These are phyloP conservation scores for Heimioporus punctisporus DNA, from an alignment of 1,284 basidiomycete species.

Conservation along the genomic window DNA sequence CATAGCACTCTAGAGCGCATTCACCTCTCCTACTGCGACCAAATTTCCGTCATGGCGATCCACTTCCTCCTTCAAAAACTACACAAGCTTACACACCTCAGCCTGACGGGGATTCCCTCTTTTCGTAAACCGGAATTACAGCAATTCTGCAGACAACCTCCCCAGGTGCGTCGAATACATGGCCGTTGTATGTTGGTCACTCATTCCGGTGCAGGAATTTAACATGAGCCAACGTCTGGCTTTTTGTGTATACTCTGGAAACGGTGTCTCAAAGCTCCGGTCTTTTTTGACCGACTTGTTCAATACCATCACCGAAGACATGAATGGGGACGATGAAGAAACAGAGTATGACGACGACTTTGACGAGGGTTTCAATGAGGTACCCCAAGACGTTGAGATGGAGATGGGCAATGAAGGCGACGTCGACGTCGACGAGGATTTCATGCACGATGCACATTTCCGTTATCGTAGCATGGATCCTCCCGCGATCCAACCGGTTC, in stretches of 20 bases:
- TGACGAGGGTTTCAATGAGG: slow-evolving; percentile 50
- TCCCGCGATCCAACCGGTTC: slow-evolving; percentile 25
- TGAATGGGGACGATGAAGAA: slow-evolving; percentile 65
- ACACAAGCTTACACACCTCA: slow-evolving; percentile 91
- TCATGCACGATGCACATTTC: slow-evolving; percentile 32
- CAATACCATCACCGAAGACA: slow-evolving; percentile 68
- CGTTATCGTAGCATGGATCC: slow-evolving; percentile 22
- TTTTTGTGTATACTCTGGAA: slow-evolving; percentile 98
- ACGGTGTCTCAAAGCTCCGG: slow-evolving; percentile 86
- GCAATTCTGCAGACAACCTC: slow-evolving; percentile 88
- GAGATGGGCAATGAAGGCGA: slow-evolving; percentile 46
- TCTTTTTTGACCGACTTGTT: slow-evolving; percentile 76
- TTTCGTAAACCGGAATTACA: slow-evolving; percentile 90
- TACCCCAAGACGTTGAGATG: slow-evolving; percentile 54
- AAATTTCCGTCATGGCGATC: slow-evolving; percentile 91
- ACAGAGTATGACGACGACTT: slow-evolving; percentile 76
- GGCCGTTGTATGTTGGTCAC: too few relatives aligned
- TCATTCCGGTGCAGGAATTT: slow-evolving; percentile 69
- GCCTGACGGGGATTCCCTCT: slow-evolving; percentile 94
- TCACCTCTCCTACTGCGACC: slow-evolving; percentile 97
- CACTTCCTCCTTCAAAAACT: slow-evolving; percentile 91
- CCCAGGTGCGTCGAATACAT: slow-evolving; percentile 58
- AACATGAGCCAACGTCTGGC: slow-evolving; percentile 90
- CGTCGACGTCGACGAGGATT: slow-evolving; percentile 42
- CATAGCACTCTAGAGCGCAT: slow-evolving; percentile 92